Conservation (phyloP, 495 filamentous ascomycete species). For the Penicillium canescens region DNA sequence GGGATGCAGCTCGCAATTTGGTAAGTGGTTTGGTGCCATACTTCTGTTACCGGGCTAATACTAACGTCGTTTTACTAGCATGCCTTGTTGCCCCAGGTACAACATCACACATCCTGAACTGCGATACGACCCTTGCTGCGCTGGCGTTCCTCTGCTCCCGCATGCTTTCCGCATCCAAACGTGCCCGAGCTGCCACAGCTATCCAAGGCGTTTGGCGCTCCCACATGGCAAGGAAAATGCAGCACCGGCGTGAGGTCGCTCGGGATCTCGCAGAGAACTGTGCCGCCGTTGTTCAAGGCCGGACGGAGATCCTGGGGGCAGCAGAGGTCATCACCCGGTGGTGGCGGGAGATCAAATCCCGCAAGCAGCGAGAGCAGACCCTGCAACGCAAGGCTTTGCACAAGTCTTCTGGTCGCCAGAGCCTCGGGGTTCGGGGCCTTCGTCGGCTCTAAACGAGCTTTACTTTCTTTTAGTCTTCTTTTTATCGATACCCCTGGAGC, state of each 20-base stretch:
- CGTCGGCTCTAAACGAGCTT: too few relatives aligned
- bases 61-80: conserved; percentile 23
- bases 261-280: conserved; percentile 47
- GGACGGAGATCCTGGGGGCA: conserved; percentile 47
- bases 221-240: conserved; percentile 24
- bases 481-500: too few relatives aligned
- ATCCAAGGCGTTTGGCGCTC: conserved; percentile 47
- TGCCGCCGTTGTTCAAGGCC: conserved; percentile 43
- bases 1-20: conserved; percentile 46
- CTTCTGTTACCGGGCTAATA: not conserved
- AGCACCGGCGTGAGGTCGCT: conserved; percentile 39
- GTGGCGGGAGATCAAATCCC: conserved; percentile 37
- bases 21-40: conserved; percentile 25
- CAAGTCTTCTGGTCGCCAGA: not conserved
- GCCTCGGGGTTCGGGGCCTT: too few relatives aligned
- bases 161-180: conserved; percentile 52
- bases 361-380: conserved; percentile 7
- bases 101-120: conserved; percentile 42
- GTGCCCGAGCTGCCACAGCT: conserved; percentile 41
- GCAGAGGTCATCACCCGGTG: conserved; percentile 48
- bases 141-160: conserved; percentile 66
- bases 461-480: too few relatives aligned
- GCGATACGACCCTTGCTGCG: conserved; percentile 52
- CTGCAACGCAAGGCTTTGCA: not conserved
- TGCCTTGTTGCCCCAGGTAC: conserved; percentile 33